Evolutionary conservation across 2,329 filamentous ascomycete genomes (phyloP).

Genomic region (Epichloe gansuensis): DNA sequence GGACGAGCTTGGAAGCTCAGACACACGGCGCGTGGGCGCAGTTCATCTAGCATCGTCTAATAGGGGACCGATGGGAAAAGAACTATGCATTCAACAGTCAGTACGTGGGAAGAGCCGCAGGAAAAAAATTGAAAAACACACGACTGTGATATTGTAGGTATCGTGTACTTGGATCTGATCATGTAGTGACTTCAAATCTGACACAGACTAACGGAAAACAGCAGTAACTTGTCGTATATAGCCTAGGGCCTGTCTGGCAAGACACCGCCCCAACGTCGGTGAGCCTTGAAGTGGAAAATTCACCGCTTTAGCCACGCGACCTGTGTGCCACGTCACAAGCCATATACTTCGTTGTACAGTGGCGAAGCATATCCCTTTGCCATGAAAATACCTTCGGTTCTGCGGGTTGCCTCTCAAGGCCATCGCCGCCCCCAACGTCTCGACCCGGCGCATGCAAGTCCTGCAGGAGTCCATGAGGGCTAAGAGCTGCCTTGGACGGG

Average conservation of each 20-base stretch:
- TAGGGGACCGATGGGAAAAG: not conserved
- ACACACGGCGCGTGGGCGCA: not conserved
- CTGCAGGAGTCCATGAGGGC: slow-evolving; percentile 4
- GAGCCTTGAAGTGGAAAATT: slow-evolving; percentile 9
- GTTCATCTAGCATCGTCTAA: not conserved
- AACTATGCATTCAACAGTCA: not conserved
- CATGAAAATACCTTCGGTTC: slow-evolving; percentile 1
- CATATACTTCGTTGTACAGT: slow-evolving; percentile 15
- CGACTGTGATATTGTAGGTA: slow-evolving; percentile 10
- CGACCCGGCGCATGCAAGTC: slow-evolving; percentile 9
- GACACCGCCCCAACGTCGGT: slow-evolving; percentile 10
- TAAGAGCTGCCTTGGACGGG: slow-evolving; percentile 4
- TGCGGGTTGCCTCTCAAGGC: slow-evolving; percentile 8
- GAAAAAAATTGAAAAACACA: not conserved
- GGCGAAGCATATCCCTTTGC: slow-evolving; percentile 23
- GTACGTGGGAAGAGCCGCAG: not conserved
- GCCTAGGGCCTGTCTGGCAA: not conserved
- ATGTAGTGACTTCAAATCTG: slow-evolving; percentile 15
- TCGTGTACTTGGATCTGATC: slow-evolving; percentile 16
- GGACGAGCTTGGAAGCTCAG: not conserved
- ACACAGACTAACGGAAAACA: slow-evolving; percentile 9
- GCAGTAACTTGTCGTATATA: not conserved
- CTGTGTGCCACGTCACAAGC: slow-evolving; percentile 32
- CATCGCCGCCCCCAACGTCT: slow-evolving; percentile 9
- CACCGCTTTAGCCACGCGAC: slow-evolving; percentile 19